Evolutionary conservation across 768 basidiomycete genomes (phyloP).

Genomic region (Serpula lacrymans): DNA sequence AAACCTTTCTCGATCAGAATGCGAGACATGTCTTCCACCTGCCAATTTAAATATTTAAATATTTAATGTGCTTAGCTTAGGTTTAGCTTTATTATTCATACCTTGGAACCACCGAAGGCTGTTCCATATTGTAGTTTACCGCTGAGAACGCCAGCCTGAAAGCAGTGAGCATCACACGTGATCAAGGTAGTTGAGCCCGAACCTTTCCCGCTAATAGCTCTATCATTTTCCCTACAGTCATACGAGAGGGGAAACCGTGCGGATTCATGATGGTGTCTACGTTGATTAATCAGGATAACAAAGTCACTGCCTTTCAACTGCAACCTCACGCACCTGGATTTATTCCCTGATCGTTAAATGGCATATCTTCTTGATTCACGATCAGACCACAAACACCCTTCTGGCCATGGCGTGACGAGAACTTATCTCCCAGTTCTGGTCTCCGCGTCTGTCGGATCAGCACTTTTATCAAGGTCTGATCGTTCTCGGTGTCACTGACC

Average conservation of each 20-base stretch:
- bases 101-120: constrained; percentile 98
- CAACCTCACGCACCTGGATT: constrained; percentile 63
- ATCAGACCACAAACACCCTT: constrained; percentile 99
- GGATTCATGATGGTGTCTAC: constrained; percentile 99
- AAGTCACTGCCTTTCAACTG: neutral
- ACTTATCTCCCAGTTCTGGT: constrained; percentile 98
- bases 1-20: constrained; percentile 95
- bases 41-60: constrained; percentile 8
- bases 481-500: constrained; percentile 95
- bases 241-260: constrained; percentile 98
- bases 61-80: constrained; percentile 3
- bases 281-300: constrained; percentile 11
- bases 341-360: constrained; percentile 97
- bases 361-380: constrained; percentile 98
- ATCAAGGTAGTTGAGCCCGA: neutral
- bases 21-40: constrained; percentile 98
- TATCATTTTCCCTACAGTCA: constrained; percentile 99
- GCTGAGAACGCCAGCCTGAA: constrained; percentile 82
- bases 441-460: constrained; percentile 94
- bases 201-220: constrained; percentile 96
- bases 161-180: constrained; percentile 3
- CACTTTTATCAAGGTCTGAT: constrained; percentile 95
- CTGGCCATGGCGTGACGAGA: constrained; percentile 96
- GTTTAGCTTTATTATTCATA: constrained; percentile 19
- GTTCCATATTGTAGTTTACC: constrained; percentile 93